Base-by-base conservation (phyloP, 2,329 filamentous ascomycete species). In the Penicillium hordei region DNA sequence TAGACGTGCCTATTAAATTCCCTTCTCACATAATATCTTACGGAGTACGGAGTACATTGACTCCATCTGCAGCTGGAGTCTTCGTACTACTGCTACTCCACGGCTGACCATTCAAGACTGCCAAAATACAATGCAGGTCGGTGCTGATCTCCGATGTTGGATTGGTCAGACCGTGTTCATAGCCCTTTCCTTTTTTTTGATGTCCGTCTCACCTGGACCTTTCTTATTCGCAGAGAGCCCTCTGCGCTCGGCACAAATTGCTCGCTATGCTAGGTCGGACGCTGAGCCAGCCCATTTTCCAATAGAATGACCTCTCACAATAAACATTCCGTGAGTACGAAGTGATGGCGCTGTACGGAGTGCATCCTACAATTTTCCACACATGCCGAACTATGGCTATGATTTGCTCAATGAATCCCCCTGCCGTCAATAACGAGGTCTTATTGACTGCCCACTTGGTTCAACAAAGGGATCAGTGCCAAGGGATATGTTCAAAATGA, bases 381-480 rank as follows among this genome's bases (percentile, higher is more conserved):
- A 17, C 0, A 27, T 25, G 39, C 46, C 19, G 40, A 40, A 9
- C 13, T 6, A 25, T 43, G 23, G 8, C 12, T 23, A 23, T 56
- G 39, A 39, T 52, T 57, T 34, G 48, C 19, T 8, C 15, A 46
- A 25, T 31, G 1, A 21, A 19, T 21, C 15, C 10, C 8, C 13
- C 27, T 36, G 34, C 49, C 19, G 23, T 39, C 33, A 44, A 44
- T 44, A 45, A n/a, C 15, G 44, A 44, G 8, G 7, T 10, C 19
- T 27, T 55, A 61, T 61, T 61, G 60, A 60, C 45, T 44, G 33
- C 50, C 15, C 36, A 25, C 31, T 57, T 44, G 23, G 59, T 57
- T 42, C 19, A 55, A 61, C 58, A 60, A 58, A 60, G 60, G 10
- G 21, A 21, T 5, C 2, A 7, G 10, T 48, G 49, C 42, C 55